These are phyloP conservation scores for Quercus aquifolioides DNA, from an alignment of 306 rosid species.

Conservation along the genomic window DNA sequence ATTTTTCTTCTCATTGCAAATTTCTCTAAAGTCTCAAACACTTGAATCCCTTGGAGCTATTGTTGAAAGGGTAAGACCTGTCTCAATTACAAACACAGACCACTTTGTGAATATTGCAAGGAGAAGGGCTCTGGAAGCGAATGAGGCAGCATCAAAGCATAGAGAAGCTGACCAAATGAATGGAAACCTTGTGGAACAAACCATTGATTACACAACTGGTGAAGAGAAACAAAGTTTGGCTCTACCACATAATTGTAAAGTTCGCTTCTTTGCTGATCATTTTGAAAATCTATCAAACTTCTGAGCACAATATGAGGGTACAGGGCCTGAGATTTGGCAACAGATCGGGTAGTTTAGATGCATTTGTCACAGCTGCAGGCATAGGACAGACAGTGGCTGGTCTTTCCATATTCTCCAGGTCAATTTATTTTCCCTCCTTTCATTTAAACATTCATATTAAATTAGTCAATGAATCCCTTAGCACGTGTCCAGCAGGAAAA, in stretches of 20 bases:
- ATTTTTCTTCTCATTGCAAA: conserved; percentile 1
- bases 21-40: conserved; percentile 59
- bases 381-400: conserved; percentile 94
- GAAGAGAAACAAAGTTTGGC: conserved; percentile 27
- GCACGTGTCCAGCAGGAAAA: conserved; percentile 55
- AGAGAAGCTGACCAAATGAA: conserved; percentile 24
- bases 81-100: conserved; percentile 80
- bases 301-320: conserved; percentile 77
- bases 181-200: conserved; percentile 25
- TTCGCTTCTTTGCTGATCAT: conserved; percentile 91
- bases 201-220: conserved; percentile 34
- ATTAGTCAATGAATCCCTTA: conserved; percentile 4
- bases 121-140: conserved; percentile 70
- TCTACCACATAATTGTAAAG: conserved; percentile 45
- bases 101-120: conserved; percentile 89
- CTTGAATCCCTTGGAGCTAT: conserved; percentile 82
- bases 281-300: conserved; percentile 88
- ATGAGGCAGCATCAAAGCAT: conserved; percentile 48
- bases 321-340: conserved; percentile 94
- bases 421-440: background rate
- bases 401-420: conserved; percentile 65
- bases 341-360: conserved; percentile 72
- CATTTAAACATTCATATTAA: conserved; percentile 9
- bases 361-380: conserved; percentile 85
- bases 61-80: conserved; percentile 92